These are phyloP conservation scores for Ceratorhiza oryzae-sativae DNA, from an alignment of 1,284 basidiomycete genomes.

Conservation along the genomic window DNA sequence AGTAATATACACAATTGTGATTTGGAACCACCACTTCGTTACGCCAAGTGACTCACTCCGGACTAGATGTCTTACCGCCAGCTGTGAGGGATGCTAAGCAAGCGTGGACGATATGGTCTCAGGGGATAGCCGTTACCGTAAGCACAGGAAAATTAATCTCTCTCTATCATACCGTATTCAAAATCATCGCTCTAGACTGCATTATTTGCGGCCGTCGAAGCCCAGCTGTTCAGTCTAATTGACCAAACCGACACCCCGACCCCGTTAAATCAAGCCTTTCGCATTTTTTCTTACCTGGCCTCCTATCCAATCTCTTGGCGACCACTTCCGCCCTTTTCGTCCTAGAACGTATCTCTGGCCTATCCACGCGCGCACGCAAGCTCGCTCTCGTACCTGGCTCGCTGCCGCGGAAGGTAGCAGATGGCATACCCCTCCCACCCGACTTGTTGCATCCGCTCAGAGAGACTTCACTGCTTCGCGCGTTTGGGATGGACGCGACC, in stretches of 20 bases:
- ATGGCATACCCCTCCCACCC: conserved; percentile 25
- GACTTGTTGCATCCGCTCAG: conserved; percentile 22
- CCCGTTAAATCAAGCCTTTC: conserved; percentile 22
- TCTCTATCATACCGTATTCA: no score
- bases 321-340: conserved; percentile 38
- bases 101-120: conserved; percentile 36
- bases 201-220: conserved; percentile 34
- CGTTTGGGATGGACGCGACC: conserved; percentile 36
- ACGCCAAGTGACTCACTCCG: neutral
- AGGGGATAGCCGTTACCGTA: conserved; percentile 34
- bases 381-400: conserved; percentile 24
- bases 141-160: no score
- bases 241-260: neutral
- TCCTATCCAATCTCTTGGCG: conserved; percentile 30
- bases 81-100: conserved; percentile 34
- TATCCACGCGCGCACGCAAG: conserved; percentile 34
- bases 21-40: neutral
- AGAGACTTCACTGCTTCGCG: conserved; percentile 25
- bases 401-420: conserved; percentile 13
- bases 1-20: conserved; percentile 18
- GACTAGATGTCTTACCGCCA: conserved; percentile 23
- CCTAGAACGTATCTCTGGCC: conserved; percentile 31
- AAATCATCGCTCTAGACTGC: conserved; percentile 18
- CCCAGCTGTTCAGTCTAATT: conserved; percentile 35
- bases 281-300: conserved; percentile 30